Evolutionary conservation across 148 eudicot genomes (phyloP).

Genomic region (Tetragonia tetragonoides): DNA sequence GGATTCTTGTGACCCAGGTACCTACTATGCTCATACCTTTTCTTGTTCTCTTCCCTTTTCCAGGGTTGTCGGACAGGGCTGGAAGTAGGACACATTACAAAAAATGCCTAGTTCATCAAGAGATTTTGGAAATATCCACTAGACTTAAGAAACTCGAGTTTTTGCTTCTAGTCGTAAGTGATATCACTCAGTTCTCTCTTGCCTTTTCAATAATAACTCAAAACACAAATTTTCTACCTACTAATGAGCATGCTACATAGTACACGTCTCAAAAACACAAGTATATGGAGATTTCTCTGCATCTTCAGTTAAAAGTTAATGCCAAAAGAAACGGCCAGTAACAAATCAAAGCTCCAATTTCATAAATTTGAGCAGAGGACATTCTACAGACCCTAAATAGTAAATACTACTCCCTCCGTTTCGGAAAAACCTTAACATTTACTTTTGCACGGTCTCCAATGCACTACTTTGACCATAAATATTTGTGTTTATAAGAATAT

Average conservation of each 20-base stretch:
- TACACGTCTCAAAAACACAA: too few species aligned
- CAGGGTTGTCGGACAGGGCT: background rate
- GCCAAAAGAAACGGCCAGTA: background rate
- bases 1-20: background rate
- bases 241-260: background rate
- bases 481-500: too few species aligned
- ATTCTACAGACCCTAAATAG: background rate
- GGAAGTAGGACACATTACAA: background rate
- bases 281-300: background rate
- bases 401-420: too few species aligned
- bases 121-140: background rate
- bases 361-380: background rate
- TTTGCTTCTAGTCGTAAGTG: background rate
- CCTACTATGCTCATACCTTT: background rate
- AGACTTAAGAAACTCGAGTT: background rate
- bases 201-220: background rate
- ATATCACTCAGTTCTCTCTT: background rate
- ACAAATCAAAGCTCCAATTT: too few species aligned
- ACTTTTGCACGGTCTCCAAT: too few species aligned
- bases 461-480: too few species aligned
- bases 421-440: too few species aligned
- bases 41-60: background rate
- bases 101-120: background rate
- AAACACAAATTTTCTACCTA: background rate
- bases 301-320: background rate